A percentile compares a stretch with the other conserved stretches of the same genome.
phyloP scores from a whole-genome alignment of 192 early-diverging fungal species.

The Spinellus fusiger region DNA sequence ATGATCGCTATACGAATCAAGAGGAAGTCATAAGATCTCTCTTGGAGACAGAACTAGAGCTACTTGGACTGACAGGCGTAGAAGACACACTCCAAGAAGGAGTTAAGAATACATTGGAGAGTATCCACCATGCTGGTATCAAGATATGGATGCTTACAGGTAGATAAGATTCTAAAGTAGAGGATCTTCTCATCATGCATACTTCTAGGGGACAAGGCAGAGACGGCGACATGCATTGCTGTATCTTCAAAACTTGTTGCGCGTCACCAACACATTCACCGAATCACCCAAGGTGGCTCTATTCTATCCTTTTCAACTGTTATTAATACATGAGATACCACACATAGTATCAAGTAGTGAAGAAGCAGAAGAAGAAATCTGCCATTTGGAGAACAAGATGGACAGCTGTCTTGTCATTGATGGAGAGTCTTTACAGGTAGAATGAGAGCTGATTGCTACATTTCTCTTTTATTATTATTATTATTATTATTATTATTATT shows the following conservation, averaged over 20 bases:
- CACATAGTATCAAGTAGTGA: slow-evolving; percentile 37
- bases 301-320: background rate
- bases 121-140: slow-evolving; percentile 84
- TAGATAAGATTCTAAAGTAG: background rate
- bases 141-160: slow-evolving; percentile 97
- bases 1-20: slow-evolving; percentile 65
- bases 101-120: slow-evolving; percentile 83
- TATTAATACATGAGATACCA: too few relatives aligned
- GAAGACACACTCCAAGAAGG: slow-evolving; percentile 95
- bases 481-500: background rate
- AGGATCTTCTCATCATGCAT: background rate
- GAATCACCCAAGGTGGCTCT: slow-evolving; percentile 58
- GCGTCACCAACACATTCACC: slow-evolving; percentile 80
- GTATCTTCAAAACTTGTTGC: slow-evolving; percentile 87
- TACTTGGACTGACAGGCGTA: slow-evolving; percentile 90
- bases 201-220: slow-evolving; percentile 79
- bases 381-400: slow-evolving; percentile 57
- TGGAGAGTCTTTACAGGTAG: slow-evolving; percentile 76
- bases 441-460: background rate
- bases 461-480: background rate
- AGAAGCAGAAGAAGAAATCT: slow-evolving; percentile 64
- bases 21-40: slow-evolving; percentile 56
- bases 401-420: slow-evolving; percentile 88
- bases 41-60: slow-evolving; percentile 82
- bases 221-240: slow-evolving; percentile 94